Conservation (phyloP, 2,329 filamentous ascomycete species). For the Cercospora citrullina region DNA sequence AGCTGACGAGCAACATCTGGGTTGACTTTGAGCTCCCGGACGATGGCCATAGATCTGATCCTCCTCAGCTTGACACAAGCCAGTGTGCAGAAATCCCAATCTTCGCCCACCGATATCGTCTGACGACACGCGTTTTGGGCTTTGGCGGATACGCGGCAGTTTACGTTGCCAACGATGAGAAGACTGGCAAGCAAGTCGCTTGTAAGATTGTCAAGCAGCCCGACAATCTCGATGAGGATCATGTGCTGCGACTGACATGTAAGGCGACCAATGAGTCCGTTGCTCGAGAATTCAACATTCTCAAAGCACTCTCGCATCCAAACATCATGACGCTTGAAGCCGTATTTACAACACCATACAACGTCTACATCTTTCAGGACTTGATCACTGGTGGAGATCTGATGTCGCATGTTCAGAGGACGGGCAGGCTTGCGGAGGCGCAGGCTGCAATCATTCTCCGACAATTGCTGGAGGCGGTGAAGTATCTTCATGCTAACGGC, state of each 20-base stretch:
- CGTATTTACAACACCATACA: slow-evolving; percentile 55
- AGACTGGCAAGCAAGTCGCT: slow-evolving; percentile 60
- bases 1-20: slow-evolving; percentile 35
- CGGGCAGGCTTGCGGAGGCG: slow-evolving; percentile 50
- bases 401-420: slow-evolving; percentile 58
- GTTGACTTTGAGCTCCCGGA: slow-evolving; percentile 29
- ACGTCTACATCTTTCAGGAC: slow-evolving; percentile 62
- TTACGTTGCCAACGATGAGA: slow-evolving; percentile 55
- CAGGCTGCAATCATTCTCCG: slow-evolving; percentile 56
- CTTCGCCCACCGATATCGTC: slow-evolving; percentile 51
- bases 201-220: slow-evolving; percentile 66
- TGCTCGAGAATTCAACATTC: slow-evolving; percentile 48
- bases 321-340: slow-evolving; percentile 61
- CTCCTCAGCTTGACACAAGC: slow-evolving; percentile 7
- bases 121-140: slow-evolving; percentile 56
- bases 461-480: slow-evolving; percentile 59
- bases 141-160: slow-evolving; percentile 56
- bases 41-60: neutral
- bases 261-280: slow-evolving; percentile 8
- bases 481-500: slow-evolving; percentile 56
- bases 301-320: slow-evolving; percentile 58
- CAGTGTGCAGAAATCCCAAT: slow-evolving; percentile 13
- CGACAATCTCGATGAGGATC: neutral
- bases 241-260: neutral
- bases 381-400: slow-evolving; percentile 61